Evolutionary conservation across 805 yeast genomes (phyloP).

Genomic region (Yarrowia sp.): DNA sequence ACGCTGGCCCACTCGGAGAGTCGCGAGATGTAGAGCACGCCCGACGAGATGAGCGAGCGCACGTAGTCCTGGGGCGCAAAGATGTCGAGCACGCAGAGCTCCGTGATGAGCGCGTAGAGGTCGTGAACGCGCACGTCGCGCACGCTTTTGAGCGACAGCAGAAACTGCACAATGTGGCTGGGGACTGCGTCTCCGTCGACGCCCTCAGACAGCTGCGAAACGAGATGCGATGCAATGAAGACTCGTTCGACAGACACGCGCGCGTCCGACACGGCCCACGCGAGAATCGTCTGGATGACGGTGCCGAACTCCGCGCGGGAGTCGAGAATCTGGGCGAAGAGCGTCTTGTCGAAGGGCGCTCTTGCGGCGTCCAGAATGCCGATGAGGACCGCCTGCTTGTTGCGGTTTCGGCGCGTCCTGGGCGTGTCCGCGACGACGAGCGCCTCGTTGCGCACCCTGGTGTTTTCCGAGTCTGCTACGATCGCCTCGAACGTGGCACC

Average conservation of each 20-base stretch:
- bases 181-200: slow-evolving; percentile 14
- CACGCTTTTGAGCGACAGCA: not conserved
- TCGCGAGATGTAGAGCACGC: slow-evolving; percentile 63
- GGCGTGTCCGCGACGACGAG: slow-evolving; percentile 33
- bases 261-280: slow-evolving; percentile 35
- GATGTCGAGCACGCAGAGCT: slow-evolving; percentile 49
- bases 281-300: slow-evolving; percentile 32
- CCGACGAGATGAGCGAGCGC: slow-evolving; percentile 80
- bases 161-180: slow-evolving; percentile 1
- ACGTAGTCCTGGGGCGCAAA: slow-evolving; percentile 65
- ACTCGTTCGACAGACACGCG: slow-evolving; percentile 32
- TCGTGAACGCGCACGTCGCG: slow-evolving; percentile 7
- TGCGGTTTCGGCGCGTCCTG: slow-evolving; percentile 30
- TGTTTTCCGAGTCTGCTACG: slow-evolving; percentile 27
- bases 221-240: slow-evolving; percentile 32
- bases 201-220: slow-evolving; percentile 25
- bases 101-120: slow-evolving; percentile 51
- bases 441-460: slow-evolving; percentile 33
- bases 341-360: not conserved
- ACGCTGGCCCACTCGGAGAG: slow-evolving; percentile 40
- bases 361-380: not conserved
- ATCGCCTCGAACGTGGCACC: slow-evolving; percentile 34
- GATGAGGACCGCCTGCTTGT: slow-evolving; percentile 22
- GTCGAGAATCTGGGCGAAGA: slow-evolving; percentile 1
- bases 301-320: slow-evolving; percentile 28